Percentiles rank a stretch among this genome's conserved stretches.
These are phyloP conservation scores for Scedosporium aurantiacum DNA, from an alignment of 2,329 filamentous ascomycete genomes.

Conservation along the genomic window DNA sequence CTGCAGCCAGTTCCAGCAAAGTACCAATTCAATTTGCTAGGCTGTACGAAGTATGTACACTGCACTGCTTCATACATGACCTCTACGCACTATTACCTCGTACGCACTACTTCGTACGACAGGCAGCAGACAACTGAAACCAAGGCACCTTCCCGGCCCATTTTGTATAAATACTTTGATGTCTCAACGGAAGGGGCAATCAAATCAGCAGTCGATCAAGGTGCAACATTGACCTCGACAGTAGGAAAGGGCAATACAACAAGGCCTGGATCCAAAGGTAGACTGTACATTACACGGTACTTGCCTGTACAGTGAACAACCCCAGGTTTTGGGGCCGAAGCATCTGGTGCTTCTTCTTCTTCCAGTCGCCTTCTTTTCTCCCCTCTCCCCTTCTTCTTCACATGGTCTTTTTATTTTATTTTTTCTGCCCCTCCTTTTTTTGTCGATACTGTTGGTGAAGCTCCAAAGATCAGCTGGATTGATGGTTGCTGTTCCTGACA, in stretches of 20 bases:
- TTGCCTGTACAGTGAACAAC: not conserved
- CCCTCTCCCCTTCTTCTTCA: slow-evolving; percentile 6
- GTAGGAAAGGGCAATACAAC: not conserved
- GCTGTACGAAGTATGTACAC: too few relatives aligned
- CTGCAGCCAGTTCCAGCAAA: too few relatives aligned
- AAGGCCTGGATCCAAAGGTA: not conserved
- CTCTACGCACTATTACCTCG: too few relatives aligned
- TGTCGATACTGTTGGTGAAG: not conserved
- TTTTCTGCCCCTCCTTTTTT: slow-evolving; percentile 7
- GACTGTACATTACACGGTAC: not conserved
- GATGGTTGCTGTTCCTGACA: not conserved
- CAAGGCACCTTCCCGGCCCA: too few relatives aligned
- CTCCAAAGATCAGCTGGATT: not conserved
- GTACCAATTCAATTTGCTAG: too few relatives aligned
- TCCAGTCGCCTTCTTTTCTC: slow-evolving; percentile 5
- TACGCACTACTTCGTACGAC: too few relatives aligned
- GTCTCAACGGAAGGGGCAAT: too few relatives aligned
- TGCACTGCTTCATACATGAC: too few relatives aligned
- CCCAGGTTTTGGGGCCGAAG: slow-evolving; percentile 5
- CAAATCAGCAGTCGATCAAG: too few relatives aligned
- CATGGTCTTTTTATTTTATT: slow-evolving; percentile 1
- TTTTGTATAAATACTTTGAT: too few relatives aligned
- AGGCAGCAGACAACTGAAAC: too few relatives aligned
- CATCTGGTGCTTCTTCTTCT: not conserved
- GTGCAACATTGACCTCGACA: not conserved